These are phyloP conservation scores for Monilinia fructicola DNA, from an alignment of 2,329 filamentous ascomycete species.

Conservation along the genomic window DNA sequence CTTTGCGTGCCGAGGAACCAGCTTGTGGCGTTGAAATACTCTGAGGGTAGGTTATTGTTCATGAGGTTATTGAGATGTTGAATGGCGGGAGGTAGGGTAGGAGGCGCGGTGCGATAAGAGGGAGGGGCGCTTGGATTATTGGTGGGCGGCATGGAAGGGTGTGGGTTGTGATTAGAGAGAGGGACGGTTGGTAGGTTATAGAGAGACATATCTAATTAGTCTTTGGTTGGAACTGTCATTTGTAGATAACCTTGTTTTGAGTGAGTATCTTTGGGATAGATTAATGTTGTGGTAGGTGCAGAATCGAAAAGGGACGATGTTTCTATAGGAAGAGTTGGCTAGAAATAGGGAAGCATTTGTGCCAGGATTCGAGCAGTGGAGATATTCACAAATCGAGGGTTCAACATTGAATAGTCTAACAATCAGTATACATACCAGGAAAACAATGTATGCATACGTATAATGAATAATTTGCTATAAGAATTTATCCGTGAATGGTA, in stretches of 20 bases:
- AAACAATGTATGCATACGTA: background rate
- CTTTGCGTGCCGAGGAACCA: constrained; percentile 1
- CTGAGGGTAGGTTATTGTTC: background rate
- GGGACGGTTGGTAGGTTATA: too few relatives aligned
- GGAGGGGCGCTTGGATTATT: background rate
- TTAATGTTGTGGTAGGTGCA: background rate
- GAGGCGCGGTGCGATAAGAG: background rate
- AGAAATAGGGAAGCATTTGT: background rate
- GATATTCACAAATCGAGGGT: background rate
- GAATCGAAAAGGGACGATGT: background rate
- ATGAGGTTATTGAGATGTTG: background rate
- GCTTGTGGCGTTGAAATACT: background rate
- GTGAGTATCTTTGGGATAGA: background rate
- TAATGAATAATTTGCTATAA: background rate
- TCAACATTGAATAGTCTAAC: background rate
- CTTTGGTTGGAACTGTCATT: too few relatives aligned
- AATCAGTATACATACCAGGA: background rate
- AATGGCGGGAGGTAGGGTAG: background rate
- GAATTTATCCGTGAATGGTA: background rate
- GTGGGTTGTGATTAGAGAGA: too few relatives aligned
- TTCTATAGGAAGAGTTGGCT: background rate
- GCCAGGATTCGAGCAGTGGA: background rate
- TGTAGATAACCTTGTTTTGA: background rate
- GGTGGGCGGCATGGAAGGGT: background rate
- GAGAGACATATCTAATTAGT: too few relatives aligned